Evolutionary conservation across 345 rosid genomes (phyloP), one percentile per base, ranked within the genome.

Genomic region (Hirschfeldia incana): DNA sequence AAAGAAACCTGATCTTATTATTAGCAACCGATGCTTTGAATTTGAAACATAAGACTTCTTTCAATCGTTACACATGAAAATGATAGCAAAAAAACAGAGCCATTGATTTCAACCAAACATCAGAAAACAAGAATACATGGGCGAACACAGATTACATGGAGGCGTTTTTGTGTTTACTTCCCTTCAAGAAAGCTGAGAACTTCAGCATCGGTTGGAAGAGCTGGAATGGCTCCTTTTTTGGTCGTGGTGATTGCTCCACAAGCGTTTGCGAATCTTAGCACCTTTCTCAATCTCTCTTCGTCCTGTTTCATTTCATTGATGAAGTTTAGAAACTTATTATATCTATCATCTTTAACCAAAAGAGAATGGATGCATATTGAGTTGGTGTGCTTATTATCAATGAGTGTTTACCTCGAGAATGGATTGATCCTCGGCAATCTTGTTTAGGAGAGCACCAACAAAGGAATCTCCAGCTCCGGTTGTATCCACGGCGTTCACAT

Each of bases 381-480:
- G 0, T 60, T 67, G n/a, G 0, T 51, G 49, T 27, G 70, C 9
- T 53, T 57, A 9, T 63, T 62, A 76, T 5, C 15, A 55, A 57
- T 32, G 62, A 21, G 21, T 21, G 21, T 21, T 82, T 80, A 89
- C 98, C 88, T 92, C 97, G 5, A 95, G 84, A 1, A 93, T 42
- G n/a, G 94, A 84, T 27, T 75, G 94, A 82, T 95, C 98, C 21
- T 87, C 90, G 0, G 89, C 98, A 66, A 92, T 71, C 88, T 87
- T 87, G 88, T 85, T 78, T 27, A 95, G 85, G 11, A 95, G 84
- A 6, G 99, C 94, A 27, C 99, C 99, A 0, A 95, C 91, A 71
- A 91, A 95, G 9, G 99, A 77, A 81, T 95, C 99, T n/a, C 99
- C 99, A 21, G 99, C 99, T 34, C 99, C 98, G 7, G 99, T 93